Evolutionary conservation across 768 basidiomycete genomes (phyloP).

Genomic region (Leucosporidium yakuticum): DNA sequence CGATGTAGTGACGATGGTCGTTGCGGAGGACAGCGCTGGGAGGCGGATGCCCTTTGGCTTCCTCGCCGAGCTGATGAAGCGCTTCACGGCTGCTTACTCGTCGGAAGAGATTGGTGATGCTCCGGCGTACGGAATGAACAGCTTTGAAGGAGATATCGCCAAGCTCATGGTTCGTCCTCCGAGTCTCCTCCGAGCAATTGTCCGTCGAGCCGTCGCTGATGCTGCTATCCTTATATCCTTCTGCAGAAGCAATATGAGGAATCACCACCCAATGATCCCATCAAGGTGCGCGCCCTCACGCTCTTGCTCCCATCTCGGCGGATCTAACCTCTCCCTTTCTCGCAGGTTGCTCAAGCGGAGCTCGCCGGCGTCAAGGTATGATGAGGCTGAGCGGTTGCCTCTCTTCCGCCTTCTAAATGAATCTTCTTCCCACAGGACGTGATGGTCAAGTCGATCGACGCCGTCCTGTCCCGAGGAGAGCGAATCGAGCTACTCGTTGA

Average conservation of each 20-base stretch:
- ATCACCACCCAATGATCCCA: conserved; percentile 72
- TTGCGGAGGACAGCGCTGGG: conserved; percentile 89
- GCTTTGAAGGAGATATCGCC: conserved; percentile 44
- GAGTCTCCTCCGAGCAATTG: neutral
- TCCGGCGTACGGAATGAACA: conserved; percentile 42
- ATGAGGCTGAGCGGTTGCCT: neutral
- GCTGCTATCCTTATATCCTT: too few relatives aligned
- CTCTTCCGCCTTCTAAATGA: neutral
- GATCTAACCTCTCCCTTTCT: neutral
- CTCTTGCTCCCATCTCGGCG: too few relatives aligned
- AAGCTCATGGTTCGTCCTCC: conserved; percentile 36
- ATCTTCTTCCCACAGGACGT: conserved; percentile 15
- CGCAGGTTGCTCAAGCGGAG: neutral
- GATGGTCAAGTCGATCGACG: conserved; percentile 67
- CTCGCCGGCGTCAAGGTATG: too few relatives aligned
- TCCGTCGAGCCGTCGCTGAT: neutral
- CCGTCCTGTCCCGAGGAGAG: conserved; percentile 83
- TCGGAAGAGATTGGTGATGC: conserved; percentile 44
- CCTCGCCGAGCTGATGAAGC: conserved; percentile 69
- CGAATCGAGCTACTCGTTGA: conserved; percentile 91
- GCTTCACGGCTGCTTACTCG: conserved; percentile 45
- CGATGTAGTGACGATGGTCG: conserved; percentile 80
- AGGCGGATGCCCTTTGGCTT: conserved; percentile 92
- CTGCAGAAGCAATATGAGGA: conserved; percentile 72
- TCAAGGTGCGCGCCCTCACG: conserved; percentile 58